Conservation (phyloP, 1,139 yeast species). For the Sugiyamaella castrensis region DNA sequence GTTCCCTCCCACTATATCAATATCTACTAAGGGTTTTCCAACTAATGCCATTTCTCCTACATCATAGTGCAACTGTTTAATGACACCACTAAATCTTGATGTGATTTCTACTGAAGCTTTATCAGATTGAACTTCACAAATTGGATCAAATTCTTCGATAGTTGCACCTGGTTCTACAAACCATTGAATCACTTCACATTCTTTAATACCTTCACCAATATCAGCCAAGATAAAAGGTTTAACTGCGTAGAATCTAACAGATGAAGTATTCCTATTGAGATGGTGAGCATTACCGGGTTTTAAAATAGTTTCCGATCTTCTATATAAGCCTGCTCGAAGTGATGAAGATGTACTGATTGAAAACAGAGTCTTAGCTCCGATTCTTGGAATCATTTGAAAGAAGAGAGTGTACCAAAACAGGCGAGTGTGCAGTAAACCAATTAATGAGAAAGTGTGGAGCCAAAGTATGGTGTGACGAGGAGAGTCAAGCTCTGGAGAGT, state of each 20-base stretch:
- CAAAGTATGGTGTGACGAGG: too few species aligned
- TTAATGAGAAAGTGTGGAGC: too few species aligned
- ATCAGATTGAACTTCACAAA: constrained; percentile 40
- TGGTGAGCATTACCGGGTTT: too few species aligned
- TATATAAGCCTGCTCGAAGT: too few species aligned
- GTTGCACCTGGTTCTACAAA: constrained; percentile 39
- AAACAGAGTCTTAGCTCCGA: too few species aligned
- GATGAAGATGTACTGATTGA: too few species aligned
- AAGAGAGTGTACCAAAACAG: too few species aligned
- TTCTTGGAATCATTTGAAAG: too few species aligned
- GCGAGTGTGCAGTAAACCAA: too few species aligned
- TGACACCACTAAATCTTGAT: constrained; percentile 36
- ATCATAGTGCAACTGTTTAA: constrained; percentile 36
- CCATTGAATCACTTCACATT: constrained; percentile 41
- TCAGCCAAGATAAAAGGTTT: constrained; percentile 38
- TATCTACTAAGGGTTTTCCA: constrained; percentile 37
- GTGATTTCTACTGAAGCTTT: constrained; percentile 40
- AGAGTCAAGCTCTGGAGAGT: too few species aligned
- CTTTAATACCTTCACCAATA: constrained; percentile 40
- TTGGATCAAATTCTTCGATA: constrained; percentile 38
- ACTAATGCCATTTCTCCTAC: constrained; percentile 40
- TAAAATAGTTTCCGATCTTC: too few species aligned
- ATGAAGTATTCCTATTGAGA: too few species aligned
- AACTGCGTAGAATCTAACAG: constrained; percentile 15
- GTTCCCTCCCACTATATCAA: constrained; percentile 30